Conservation (phyloP, 805 yeast species). For the Candida golubevii region DNA sequence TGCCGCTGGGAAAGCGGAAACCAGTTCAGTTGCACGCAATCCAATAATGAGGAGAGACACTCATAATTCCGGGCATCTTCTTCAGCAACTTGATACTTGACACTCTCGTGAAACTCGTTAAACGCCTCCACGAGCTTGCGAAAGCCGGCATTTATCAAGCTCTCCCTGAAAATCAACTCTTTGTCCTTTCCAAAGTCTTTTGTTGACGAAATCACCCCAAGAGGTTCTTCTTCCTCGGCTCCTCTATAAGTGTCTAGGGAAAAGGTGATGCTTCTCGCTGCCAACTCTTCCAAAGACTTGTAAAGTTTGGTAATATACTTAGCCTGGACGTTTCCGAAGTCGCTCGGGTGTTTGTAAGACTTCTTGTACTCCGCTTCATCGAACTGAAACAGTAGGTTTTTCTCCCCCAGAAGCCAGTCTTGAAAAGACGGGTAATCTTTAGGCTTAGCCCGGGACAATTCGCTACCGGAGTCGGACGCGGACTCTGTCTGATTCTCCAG, state of each 20-base stretch:
- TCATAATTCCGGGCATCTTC: constrained; percentile 23
- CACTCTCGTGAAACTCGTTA: constrained; percentile 23
- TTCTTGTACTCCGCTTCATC: constrained; percentile 38
- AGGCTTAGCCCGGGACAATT: constrained; percentile 2
- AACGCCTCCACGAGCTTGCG: constrained; percentile 26
- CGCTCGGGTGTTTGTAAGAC: constrained; percentile 29
- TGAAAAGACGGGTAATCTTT: constrained; percentile 38
- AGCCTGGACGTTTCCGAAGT: constrained; percentile 38
- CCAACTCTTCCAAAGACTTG: constrained; percentile 44
- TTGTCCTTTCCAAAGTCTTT: constrained; percentile 13
- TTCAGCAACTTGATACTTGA: constrained; percentile 17
- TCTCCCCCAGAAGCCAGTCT: constrained; percentile 42
- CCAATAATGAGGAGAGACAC: constrained; percentile 49
- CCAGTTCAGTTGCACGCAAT: constrained; percentile 52
- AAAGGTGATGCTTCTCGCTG: constrained; percentile 13
- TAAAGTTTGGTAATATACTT: constrained; percentile 48
- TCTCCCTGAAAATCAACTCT: constrained; percentile 3
- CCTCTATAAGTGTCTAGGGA: not conserved
- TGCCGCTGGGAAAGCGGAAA: constrained; percentile 37
- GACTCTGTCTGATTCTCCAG: constrained; percentile 28
- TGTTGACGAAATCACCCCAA: constrained; percentile 30
- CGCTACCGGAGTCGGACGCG: constrained; percentile 15
- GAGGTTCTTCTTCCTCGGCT: constrained; percentile 21
- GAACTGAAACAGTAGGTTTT: constrained; percentile 35
- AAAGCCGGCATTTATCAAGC: constrained; percentile 24